Percentiles rank a stretch among this genome's conserved stretches.
Conservation (phyloP, 257 asterid genomes). For the Solanum lignicaule region DNA sequence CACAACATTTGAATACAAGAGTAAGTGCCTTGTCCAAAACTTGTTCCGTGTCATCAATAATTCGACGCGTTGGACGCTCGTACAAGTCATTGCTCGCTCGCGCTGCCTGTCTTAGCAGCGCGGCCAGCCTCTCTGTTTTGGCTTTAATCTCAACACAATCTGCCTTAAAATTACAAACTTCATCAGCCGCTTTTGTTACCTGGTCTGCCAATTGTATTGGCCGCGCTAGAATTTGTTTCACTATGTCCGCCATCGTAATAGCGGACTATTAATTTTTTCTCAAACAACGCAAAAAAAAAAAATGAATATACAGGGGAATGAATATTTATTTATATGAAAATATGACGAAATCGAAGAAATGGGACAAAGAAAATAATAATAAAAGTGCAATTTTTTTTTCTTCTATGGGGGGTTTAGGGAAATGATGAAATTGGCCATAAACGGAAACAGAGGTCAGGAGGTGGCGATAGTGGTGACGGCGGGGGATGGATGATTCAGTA, state of each 20-base stretch:
- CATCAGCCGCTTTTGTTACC: constrained; percentile 10
- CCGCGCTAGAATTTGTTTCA: constrained; percentile 13
- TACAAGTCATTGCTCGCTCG: constrained; percentile 14
- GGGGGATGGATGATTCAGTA: background rate
- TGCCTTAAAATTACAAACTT: background rate
- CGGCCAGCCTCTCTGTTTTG: constrained; percentile 15
- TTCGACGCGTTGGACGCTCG: constrained; percentile 16
- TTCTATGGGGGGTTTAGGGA: background rate
- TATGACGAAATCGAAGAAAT: no score
- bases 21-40: constrained; percentile 15
- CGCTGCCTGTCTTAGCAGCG: constrained; percentile 16
- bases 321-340: no score
- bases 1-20: constrained; percentile 13
- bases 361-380: background rate
- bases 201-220: constrained; percentile 23
- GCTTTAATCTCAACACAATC: constrained; percentile 15
- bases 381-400: background rate
- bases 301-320: background rate
- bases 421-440: background rate
- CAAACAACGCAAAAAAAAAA: background rate
- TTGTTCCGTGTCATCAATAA: constrained; percentile 17
- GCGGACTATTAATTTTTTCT: background rate
- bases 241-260: constrained; percentile 17
- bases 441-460: background rate
- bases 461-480: background rate